phyloP scores from a whole-genome alignment of 169 alveolate genomes.

The Cyclospora cayetanensis region DNA sequence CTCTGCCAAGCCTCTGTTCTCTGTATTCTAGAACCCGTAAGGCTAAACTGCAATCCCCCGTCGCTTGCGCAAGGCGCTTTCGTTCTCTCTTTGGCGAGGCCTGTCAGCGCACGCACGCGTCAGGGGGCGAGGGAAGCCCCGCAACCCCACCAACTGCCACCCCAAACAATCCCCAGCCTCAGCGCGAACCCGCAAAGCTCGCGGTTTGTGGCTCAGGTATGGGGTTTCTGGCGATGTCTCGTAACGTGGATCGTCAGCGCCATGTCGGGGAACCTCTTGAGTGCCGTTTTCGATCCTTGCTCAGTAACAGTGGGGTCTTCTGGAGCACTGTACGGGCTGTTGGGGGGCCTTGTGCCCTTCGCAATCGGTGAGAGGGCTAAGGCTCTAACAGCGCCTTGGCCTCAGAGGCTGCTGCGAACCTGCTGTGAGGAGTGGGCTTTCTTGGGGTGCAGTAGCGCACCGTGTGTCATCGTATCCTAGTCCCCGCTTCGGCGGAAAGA shows the following conservation, averaged over 20 bases:
- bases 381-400: too few relatives aligned
- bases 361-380: constrained; percentile 76
- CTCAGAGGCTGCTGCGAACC: too few relatives aligned
- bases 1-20: constrained; percentile 85
- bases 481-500: too few relatives aligned
- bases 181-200: not conserved
- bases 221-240: constrained; percentile 89
- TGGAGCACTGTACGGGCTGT: constrained; percentile 89
- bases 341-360: constrained; percentile 89
- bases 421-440: too few relatives aligned
- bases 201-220: constrained; percentile 74
- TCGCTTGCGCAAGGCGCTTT: not conserved
- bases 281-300: constrained; percentile 90
- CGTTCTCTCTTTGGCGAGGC: not conserved
- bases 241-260: constrained; percentile 83
- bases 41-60: not conserved
- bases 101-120: not conserved
- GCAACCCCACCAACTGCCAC: not conserved
- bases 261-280: constrained; percentile 83
- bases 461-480: too few relatives aligned
- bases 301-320: constrained; percentile 90
- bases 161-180: not conserved
- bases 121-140: not conserved
- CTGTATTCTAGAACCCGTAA: constrained; percentile 90
- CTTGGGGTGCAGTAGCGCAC: too few relatives aligned